phyloP scores from a whole-genome alignment of 352 stramenopile species.

The Phytophthora sp. region DNA sequence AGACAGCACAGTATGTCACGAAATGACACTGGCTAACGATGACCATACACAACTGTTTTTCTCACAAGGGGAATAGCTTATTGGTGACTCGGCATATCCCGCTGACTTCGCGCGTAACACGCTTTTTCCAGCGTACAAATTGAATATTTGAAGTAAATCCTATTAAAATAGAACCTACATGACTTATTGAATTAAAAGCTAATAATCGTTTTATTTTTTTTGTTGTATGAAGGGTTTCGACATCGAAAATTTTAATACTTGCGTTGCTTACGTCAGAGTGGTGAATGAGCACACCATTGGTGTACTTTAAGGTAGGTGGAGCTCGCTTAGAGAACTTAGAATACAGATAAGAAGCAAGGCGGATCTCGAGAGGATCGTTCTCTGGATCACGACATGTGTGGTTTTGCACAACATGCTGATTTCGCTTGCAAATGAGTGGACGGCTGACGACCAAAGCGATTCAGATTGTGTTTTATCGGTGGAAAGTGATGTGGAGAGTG shows the following conservation, averaged over 20 bases:
- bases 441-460: too few species aligned
- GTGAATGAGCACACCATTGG: conserved; percentile 33
- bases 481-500: too few species aligned
- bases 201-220: too few species aligned
- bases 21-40: conserved; percentile 2
- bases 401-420: background rate
- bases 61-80: conserved; percentile 10
- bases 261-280: conserved; percentile 8
- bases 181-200: too few species aligned
- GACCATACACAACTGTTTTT: conserved; percentile 5
- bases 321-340: conserved; percentile 18
- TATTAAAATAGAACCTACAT: too few species aligned
- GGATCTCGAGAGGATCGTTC: conserved; percentile 2
- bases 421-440: background rate
- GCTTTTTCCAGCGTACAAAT: conserved; percentile 1
- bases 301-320: conserved; percentile 22
- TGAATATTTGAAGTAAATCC: too few species aligned
- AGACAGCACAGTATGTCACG: conserved; percentile 6
- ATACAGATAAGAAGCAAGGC: conserved; percentile 12
- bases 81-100: conserved; percentile 21
- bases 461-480: too few species aligned
- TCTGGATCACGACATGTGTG: background rate
- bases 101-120: conserved; percentile 3
- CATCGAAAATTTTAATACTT: conserved; percentile 21
- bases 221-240: background rate